Conservation (phyloP, 2,329 filamentous ascomycete species). For the Periconia sp. region DNA sequence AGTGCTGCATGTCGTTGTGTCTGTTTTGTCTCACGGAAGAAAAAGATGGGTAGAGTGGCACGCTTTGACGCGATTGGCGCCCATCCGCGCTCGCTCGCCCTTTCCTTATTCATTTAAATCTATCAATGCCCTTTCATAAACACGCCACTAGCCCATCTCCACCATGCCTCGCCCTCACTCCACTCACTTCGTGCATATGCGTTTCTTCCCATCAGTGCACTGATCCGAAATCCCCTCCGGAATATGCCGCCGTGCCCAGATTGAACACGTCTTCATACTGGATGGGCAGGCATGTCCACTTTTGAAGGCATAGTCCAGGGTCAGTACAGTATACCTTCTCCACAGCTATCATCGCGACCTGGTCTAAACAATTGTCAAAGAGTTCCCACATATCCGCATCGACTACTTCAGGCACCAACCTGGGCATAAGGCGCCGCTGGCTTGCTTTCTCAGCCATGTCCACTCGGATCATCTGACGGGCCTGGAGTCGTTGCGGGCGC, state of each 20-base stretch:
- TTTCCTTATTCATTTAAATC: too few species aligned
- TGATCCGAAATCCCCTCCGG: not conserved
- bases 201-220: not conserved
- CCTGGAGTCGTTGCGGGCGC: conserved; percentile 72
- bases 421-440: conserved; percentile 64
- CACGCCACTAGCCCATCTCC: too few species aligned
- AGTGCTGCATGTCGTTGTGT: too few species aligned
- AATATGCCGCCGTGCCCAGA: not conserved
- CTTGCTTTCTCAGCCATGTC: conserved; percentile 88
- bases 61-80: too few species aligned
- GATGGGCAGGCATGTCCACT: conserved; percentile 30
- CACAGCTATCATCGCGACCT: not conserved
- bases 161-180: too few species aligned
- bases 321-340: conserved; percentile 1
- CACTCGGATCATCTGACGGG: conserved; percentile 88
- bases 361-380: conserved; percentile 37
- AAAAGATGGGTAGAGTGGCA: too few species aligned
- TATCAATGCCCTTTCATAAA: too few species aligned
- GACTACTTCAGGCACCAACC: conserved; percentile 74
- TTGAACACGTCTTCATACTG: not conserved
- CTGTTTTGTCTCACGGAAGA: too few species aligned
- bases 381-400: conserved; percentile 80
- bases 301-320: conserved; percentile 38
- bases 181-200: too few species aligned
- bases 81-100: too few species aligned